A percentile compares a stretch with the other conserved stretches of the same genome.
These are phyloP conservation scores for Xylariales sp. DNA, from an alignment of 2,329 filamentous ascomycete species.

Conservation along the genomic window DNA sequence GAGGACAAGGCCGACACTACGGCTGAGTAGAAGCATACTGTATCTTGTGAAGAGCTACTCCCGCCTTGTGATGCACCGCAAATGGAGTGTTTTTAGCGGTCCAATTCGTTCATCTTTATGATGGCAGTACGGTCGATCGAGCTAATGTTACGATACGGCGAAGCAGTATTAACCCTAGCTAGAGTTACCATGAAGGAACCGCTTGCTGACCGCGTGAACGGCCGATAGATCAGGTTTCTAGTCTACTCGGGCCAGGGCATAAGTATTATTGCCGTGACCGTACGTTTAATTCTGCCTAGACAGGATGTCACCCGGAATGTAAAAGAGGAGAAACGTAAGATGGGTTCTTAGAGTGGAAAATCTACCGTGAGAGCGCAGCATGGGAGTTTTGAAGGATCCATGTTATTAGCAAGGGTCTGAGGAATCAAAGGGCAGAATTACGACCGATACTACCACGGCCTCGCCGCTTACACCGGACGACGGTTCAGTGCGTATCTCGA, in stretches of 20 bases:
- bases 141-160: neutral
- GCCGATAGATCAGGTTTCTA: neutral
- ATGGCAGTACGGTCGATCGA: neutral
- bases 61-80: neutral
- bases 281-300: slow-evolving; percentile 7
- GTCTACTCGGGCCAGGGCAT: neutral
- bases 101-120: neutral
- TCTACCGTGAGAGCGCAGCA: slow-evolving; percentile 4
- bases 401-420: slow-evolving; percentile 9
- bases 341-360: neutral
- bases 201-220: neutral
- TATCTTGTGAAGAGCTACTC: neutral
- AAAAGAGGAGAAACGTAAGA: neutral
- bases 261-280: neutral
- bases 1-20: neutral
- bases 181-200: slow-evolving; percentile 2
- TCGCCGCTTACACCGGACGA: neutral
- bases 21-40: neutral
- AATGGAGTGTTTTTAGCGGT: neutral
- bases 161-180: slow-evolving; percentile 1
- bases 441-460: neutral
- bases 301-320: too few relatives aligned
- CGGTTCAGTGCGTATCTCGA: neutral
- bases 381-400: slow-evolving; percentile 15
- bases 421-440: neutral